Conservation (phyloP, 2,329 filamentous ascomycete species). For the Diaporthe sp. region DNA sequence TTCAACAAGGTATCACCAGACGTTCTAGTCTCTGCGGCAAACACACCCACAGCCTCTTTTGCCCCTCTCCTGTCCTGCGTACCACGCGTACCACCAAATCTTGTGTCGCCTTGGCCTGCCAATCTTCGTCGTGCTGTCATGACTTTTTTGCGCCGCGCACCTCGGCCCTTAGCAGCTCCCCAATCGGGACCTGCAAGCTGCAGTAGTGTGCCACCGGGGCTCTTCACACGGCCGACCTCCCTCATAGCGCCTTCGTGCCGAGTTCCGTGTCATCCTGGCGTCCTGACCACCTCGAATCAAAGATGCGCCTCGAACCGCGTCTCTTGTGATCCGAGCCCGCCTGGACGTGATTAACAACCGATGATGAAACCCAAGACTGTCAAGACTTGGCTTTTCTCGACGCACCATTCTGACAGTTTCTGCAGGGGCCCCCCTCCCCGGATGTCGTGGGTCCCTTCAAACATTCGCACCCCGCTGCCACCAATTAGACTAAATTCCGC, state of each 20-base stretch:
- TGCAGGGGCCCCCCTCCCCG: conserved; percentile 5
- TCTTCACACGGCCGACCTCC: background rate
- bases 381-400: conserved; percentile 8
- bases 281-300: conserved; percentile 4
- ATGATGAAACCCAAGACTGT: conserved; percentile 32
- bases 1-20: conserved; percentile 9
- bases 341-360: background rate
- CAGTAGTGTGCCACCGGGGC: conserved; percentile 18
- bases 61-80: background rate
- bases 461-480: background rate
- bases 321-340: conserved; percentile 14
- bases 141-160: conserved; percentile 1
- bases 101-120: background rate
- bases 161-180: conserved; percentile 10
- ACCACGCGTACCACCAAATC: too few species aligned
- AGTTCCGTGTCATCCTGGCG: conserved; percentile 15
- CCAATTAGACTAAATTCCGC: conserved; percentile 3
- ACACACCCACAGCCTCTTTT: background rate
- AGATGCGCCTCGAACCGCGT: conserved; percentile 21
- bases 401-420: background rate
- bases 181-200: conserved; percentile 19
- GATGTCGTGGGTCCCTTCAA: background rate
- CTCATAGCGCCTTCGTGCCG: conserved; percentile 20
- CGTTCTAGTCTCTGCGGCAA: background rate
- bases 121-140: conserved; percentile 17